Base-by-base conservation (phyloP, 805 yeast genomes). In the Torulaspora delbrueckii region DNA sequence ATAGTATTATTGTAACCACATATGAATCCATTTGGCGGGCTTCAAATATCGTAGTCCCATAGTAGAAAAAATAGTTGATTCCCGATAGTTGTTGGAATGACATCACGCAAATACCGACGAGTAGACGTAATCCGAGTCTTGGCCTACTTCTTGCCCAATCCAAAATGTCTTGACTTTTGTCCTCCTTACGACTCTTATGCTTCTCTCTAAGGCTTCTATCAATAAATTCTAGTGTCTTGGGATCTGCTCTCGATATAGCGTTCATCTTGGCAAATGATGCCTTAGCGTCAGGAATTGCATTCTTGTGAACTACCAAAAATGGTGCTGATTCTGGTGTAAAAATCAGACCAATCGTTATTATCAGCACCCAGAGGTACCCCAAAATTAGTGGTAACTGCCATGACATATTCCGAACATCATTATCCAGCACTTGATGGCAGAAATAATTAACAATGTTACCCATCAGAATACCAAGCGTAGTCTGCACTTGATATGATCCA, bases 271-370 rank as follows among this genome's bases (percentile, higher is more conserved):
- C 78, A 55, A 81, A 67, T 8, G 84, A 73, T 3, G 47, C 53
- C 58, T 68, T 77, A 37, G 87, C 87, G 37, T 72, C 78, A 13
- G 76, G 80, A 43, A 76, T 58, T 38, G 73, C 57, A 45, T 65
- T 71, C 39, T 66, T 69, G 48, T 66, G 70, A 57, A 74, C 77
- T 40, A 77, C 68, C 57, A 81, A 70, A 64, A 63, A 82, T 58
- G 83, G 70, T 48, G 87, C 82, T 30, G 85, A 78, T 68, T 83
- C 89, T 14, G 88, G 88, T 71, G 79, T 75, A 54, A 72, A 71
- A 42, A 76, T 60, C 66, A 86, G 70, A 24, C 93, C 95, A n/a
- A 65, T 50, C 38, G 72, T 71, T 40, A 86, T 71, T 25, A 82
- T 60, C 1, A 55, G 9, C 1, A 66, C 67, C 70, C 75, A 71